These are phyloP conservation scores for Sporisorium sorghi DNA, from an alignment of 1,284 basidiomycete species.

Conservation along the genomic window DNA sequence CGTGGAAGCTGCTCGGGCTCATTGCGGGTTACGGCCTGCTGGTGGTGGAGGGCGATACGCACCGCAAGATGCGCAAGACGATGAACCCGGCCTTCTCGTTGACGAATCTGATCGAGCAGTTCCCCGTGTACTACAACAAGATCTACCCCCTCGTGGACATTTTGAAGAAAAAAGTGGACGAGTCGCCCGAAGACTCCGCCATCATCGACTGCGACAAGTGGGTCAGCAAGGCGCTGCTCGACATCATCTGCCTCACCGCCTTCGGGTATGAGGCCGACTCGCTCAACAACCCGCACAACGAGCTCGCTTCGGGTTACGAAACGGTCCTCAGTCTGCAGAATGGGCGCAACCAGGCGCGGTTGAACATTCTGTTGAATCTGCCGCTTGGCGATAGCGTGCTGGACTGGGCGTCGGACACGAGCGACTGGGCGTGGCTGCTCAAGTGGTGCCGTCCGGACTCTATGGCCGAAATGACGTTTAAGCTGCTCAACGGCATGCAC, in stretches of 20 bases:
- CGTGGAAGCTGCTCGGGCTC: conserved; percentile 46
- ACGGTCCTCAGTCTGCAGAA: conserved; percentile 60
- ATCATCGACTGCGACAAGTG: conserved; percentile 57
- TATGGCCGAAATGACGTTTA: conserved; percentile 6
- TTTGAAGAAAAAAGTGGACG: conserved; percentile 41
- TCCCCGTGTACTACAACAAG: conserved; percentile 56
- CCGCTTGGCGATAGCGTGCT: conserved; percentile 48
- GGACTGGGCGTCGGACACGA: conserved; percentile 25
- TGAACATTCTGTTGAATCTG: conserved; percentile 59
- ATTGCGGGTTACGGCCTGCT: conserved; percentile 57
- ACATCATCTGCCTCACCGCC: conserved; percentile 65
- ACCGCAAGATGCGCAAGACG: conserved; percentile 55
- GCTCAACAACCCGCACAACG: conserved; percentile 49
- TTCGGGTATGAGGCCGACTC: conserved; percentile 61
- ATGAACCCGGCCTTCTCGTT: conserved; percentile 62
- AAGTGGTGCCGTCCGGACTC: conserved; percentile 5
- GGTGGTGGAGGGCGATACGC: conserved; percentile 54
- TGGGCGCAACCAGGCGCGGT: conserved; percentile 49
- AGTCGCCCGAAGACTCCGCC: conserved; percentile 31
- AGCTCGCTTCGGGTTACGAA: conserved; percentile 61
- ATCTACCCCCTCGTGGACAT: conserved; percentile 52
- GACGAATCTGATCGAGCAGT: conserved; percentile 54
- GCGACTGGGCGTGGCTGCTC: conserved; percentile 22
- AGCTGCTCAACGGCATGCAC: conserved; percentile 48
- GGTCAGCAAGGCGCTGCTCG: conserved; percentile 60